Percentiles rank a stretch among this genome's conserved stretches.
Conservation (phyloP, 306 rosid species). For the Trifolium pratense region DNA sequence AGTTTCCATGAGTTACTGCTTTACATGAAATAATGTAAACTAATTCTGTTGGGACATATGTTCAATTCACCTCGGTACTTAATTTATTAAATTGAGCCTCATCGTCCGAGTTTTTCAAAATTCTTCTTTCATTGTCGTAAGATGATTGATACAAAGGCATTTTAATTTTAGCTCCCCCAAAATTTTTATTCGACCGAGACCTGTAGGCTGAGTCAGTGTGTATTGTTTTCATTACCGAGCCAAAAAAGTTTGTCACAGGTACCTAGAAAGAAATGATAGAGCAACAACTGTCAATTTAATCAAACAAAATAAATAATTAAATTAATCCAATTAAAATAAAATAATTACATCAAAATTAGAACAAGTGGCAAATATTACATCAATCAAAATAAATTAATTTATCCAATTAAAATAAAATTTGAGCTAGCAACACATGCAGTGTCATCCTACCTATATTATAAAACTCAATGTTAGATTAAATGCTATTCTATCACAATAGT, state of each 20-base stretch:
- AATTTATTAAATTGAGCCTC: conserved; percentile 43
- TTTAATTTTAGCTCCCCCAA: conserved; percentile 34
- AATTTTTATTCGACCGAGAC: conserved; percentile 41
- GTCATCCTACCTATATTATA: too few relatives aligned
- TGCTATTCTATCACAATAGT: too few relatives aligned
- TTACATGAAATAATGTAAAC: conserved; percentile 7
- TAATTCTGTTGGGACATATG: conserved; percentile 4
- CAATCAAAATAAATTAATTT: neutral
- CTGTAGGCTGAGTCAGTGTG: conserved; percentile 89
- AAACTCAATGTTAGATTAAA: too few relatives aligned
- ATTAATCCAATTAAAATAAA: neutral
- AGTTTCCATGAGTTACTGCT: conserved; percentile 38
- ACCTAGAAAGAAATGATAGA: conserved; percentile 57
- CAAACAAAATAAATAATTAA: conserved; percentile 9
- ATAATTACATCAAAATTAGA: too few relatives aligned
- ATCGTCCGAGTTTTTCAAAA: conserved; percentile 44
- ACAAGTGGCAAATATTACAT: conserved; percentile 2
- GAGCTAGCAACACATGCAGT: neutral
- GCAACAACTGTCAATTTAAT: conserved; percentile 26
- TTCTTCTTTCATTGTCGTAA: conserved; percentile 44
- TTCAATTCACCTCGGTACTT: conserved; percentile 52
- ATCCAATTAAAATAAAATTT: neutral
- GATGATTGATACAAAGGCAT: conserved; percentile 44
- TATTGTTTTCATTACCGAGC: conserved; percentile 90
- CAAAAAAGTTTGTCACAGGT: conserved; percentile 94